Conservation (phyloP, 106 monocot genomes). For the Alisma plantagoaquatica region DNA sequence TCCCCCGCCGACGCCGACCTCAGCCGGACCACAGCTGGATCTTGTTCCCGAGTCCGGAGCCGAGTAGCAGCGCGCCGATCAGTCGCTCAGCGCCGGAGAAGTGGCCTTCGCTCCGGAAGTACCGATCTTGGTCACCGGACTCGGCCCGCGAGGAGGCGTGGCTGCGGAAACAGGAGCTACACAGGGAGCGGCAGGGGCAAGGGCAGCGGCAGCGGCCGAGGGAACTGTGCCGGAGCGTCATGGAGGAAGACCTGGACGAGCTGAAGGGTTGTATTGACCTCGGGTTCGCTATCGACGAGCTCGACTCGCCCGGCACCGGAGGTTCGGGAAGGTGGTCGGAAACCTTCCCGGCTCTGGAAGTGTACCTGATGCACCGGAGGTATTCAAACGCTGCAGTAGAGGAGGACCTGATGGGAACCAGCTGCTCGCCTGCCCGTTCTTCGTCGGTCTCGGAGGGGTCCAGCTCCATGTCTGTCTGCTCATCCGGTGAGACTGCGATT, state of each 20-base stretch:
- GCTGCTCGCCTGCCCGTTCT: too few relatives aligned
- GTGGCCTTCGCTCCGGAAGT: slow-evolving; percentile 56
- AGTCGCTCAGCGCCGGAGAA: too few relatives aligned
- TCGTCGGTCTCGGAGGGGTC: too few relatives aligned
- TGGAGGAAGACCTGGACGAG: slow-evolving; percentile 86
- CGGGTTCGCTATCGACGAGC: slow-evolving; percentile 43
- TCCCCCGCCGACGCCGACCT: too few relatives aligned
- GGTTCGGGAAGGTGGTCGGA: slow-evolving; percentile 18
- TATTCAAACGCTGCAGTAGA: not conserved
- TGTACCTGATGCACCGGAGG: slow-evolving; percentile 26
- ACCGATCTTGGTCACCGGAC: slow-evolving; percentile 73
- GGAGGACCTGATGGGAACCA: not conserved
- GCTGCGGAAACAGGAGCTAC: slow-evolving; percentile 33
- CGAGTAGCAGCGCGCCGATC: too few relatives aligned
- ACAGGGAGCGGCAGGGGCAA: too few relatives aligned
- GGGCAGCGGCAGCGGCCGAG: slow-evolving; percentile 8
- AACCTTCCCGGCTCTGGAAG: slow-evolving; percentile 38
- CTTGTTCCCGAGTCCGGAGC: too few relatives aligned
- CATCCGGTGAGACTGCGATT: too few relatives aligned
- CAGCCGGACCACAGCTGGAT: too few relatives aligned
- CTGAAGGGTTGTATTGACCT: slow-evolving; percentile 64
- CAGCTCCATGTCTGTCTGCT: too few relatives aligned
- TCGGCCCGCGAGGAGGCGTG: slow-evolving; percentile 51
- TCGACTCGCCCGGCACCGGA: slow-evolving; percentile 3
- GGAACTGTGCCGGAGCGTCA: slow-evolving; percentile 32